These are phyloP conservation scores for Arctostaphylos glauca DNA, from an alignment of 148 eudicot genomes.

Conservation along the genomic window DNA sequence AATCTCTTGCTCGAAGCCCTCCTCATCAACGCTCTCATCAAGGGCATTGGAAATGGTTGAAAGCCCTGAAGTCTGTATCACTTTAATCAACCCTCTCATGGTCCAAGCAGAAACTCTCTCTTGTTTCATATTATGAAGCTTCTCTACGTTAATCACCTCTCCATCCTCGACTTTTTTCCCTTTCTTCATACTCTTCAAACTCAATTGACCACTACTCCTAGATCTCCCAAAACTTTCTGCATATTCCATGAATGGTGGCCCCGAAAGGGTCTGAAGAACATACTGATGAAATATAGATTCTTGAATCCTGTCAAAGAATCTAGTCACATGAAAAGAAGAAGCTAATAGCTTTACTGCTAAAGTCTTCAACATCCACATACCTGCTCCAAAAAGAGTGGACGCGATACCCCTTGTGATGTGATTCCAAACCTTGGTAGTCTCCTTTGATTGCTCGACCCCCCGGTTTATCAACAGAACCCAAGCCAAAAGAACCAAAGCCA, in stretches of 20 bases:
- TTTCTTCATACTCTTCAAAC: constrained; percentile 39
- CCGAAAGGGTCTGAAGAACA: constrained; percentile 76
- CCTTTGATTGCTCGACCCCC: constrained; percentile 44
- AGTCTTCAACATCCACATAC: constrained; percentile 72
- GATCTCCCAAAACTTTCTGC: constrained; percentile 24
- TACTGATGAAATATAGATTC: constrained; percentile 77
- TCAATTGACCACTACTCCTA: constrained; percentile 44
- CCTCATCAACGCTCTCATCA: constrained; percentile 49
- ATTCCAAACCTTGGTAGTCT: constrained; percentile 37
- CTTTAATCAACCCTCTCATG: constrained; percentile 66
- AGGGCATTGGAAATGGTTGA: constrained; percentile 60
- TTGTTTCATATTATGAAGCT: constrained; percentile 68
- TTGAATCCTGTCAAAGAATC: constrained; percentile 88
- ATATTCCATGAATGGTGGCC: constrained; percentile 44
- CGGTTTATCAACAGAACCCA: constrained; percentile 71
- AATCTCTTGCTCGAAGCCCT: constrained; percentile 46
- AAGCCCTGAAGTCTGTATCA: constrained; percentile 54
- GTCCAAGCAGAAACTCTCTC: constrained; percentile 88
- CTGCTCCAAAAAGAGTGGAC: constrained; percentile 68
- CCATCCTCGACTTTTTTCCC: constrained; percentile 42
- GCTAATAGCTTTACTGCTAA: constrained; percentile 62
- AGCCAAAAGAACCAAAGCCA: constrained; percentile 64
- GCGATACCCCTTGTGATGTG: constrained; percentile 66
- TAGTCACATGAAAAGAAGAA: constrained; percentile 66
- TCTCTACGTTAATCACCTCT: constrained; percentile 67